Base-by-base conservation (phyloP, 2,329 filamentous ascomycete genomes). In the Fonsecaea monophora region DNA sequence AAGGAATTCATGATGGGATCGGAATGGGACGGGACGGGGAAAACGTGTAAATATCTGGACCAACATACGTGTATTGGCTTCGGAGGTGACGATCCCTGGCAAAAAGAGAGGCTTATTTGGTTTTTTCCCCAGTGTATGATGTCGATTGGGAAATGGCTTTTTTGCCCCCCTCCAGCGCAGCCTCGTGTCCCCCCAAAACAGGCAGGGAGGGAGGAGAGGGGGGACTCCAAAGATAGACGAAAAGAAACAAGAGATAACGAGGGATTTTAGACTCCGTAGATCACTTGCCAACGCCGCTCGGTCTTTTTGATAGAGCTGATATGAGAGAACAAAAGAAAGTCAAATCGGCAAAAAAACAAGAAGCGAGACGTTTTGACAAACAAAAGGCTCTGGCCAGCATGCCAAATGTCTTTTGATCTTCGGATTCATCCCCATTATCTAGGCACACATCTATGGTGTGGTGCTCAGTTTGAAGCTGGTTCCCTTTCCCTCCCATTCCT, bases 341-440 rank as follows among this genome's bases (percentile, higher is more conserved):
- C 58, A 53, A 32, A 6, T 32, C 30, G 6, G 30, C 30, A 32
- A 32, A 32, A 32, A n/a, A 45, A 18, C 53, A 37, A 61, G 25
- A 25, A 25, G 25, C 25, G 12, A 38, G 21, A n/a, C 35, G 18
- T 37, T 53, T 6, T 34, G n/a, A 30, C 30, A 32, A 34, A 34
- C 15, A 61, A 42, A 40, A 21, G 58, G 58, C 58, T 38, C 42
- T 25, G 30, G 30, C 56, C 56, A 45, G 56, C 56, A 59, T 45
- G 38, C 58, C 58, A 53, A 50, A 34, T 61, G 58, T 42, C 21
- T 40, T 50, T 12, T 40, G 35, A 35, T 38, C 34, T 37, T 40
- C 35, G 7, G 34, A 32, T 37, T 25, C 54, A 37, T 57, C 38
- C 38, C 35, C 13, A 57, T 40, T 56, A 30, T 12, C 35, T 57